Evolutionary conservation across 148 eudicot species (phyloP).

Genomic region (Rhododendron williamsianum): DNA sequence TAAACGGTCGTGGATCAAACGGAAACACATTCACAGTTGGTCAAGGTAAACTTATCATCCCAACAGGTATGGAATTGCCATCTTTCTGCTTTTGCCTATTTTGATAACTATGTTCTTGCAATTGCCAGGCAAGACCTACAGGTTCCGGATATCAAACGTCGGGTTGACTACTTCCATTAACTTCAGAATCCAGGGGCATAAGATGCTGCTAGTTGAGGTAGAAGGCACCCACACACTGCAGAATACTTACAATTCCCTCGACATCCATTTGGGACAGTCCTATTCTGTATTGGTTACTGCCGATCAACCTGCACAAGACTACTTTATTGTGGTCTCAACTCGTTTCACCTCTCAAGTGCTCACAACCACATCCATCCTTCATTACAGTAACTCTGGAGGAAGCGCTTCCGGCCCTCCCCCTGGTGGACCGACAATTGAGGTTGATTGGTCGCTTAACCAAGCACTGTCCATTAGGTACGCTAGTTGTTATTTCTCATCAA

Average conservation of each 20-base stretch:
- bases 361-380: constrained; percentile 44
- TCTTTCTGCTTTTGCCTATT: neutral
- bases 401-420: constrained; percentile 42
- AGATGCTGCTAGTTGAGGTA: constrained; percentile 49
- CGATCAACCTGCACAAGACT: constrained; percentile 50
- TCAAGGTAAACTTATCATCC: constrained; percentile 36
- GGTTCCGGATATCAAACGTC: constrained; percentile 62
- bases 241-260: constrained; percentile 45
- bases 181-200: constrained; percentile 62
- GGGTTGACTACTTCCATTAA: constrained; percentile 49
- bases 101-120: neutral
- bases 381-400: constrained; percentile 48
- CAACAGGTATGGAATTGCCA: too few relatives aligned
- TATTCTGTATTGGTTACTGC: constrained; percentile 59
- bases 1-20: constrained; percentile 58
- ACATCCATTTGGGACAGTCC: constrained; percentile 66
- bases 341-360: constrained; percentile 57
- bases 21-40: constrained; percentile 54
- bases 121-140: constrained; percentile 56
- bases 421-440: constrained; percentile 53
- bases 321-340: constrained; percentile 50
- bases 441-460: constrained; percentile 55
- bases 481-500: neutral
- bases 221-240: constrained; percentile 70
- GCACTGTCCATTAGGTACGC: constrained; percentile 55